Percentiles rank a stretch among this genome's conserved stretches.
Conservation (phyloP, 148 eudicot species). For the Camellia lanceoleosa region DNA sequence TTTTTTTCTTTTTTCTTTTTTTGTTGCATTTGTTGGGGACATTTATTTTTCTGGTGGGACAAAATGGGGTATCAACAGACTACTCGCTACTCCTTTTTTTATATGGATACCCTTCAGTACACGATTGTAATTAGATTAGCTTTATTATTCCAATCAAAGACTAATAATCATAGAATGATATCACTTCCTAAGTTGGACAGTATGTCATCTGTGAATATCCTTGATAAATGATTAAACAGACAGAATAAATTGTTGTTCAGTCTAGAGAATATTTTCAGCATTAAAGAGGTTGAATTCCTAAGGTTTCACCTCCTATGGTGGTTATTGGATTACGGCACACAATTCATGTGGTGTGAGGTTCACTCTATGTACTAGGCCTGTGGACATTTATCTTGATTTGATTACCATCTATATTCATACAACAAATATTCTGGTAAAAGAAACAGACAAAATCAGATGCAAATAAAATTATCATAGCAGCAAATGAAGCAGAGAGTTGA, state of each 20-base stretch:
- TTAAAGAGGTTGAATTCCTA: neutral
- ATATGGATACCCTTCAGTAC: neutral
- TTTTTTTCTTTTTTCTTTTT: too few species aligned
- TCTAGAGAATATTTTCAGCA: neutral
- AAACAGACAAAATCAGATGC: too few species aligned
- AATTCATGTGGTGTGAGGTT: neutral
- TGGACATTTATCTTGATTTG: neutral
- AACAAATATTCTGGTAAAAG: neutral
- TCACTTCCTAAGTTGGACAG: neutral
- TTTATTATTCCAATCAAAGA: neutral
- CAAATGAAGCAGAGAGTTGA: too few species aligned
- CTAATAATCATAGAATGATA: neutral
- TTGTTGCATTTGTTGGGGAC: too few species aligned
- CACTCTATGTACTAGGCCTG: neutral
- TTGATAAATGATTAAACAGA: neutral
- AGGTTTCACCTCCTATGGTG: neutral
- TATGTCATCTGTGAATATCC: neutral
- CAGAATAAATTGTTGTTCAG: neutral
- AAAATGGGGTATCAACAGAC: neutral
- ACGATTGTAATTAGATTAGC: neutral
- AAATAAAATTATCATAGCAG: too few species aligned
- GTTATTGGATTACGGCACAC: neutral
- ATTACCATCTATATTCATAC: neutral
- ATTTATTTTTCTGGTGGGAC: too few species aligned
- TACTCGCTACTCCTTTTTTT: neutral